Evolutionary conservation across 2,329 filamentous ascomycete genomes (phyloP).

Genomic region (Dothideomycetes sp.): DNA sequence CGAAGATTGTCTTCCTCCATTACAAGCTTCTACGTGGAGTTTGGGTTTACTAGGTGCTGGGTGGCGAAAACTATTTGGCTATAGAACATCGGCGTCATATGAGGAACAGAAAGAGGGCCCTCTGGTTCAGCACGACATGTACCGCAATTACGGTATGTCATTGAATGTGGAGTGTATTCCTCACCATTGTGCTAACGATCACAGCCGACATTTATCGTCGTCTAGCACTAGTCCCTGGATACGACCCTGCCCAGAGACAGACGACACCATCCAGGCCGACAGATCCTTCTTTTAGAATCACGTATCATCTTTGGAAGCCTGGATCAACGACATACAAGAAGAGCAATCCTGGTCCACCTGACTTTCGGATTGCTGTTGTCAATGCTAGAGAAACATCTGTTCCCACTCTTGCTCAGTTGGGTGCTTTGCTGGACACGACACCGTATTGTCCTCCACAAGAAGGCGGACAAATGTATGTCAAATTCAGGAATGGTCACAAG

Average conservation of each 20-base stretch:
- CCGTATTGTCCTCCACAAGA: conserved; percentile 55
- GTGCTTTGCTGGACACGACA: conserved; percentile 59
- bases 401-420: conserved; percentile 63
- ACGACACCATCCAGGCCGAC: conserved; percentile 14
- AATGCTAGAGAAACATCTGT: conserved; percentile 61
- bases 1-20: conserved; percentile 15
- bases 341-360: conserved; percentile 62
- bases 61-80: conserved; percentile 4
- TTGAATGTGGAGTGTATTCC: background rate
- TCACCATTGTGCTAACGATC: background rate
- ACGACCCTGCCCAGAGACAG: conserved; percentile 43
- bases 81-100: background rate
- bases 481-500: conserved; percentile 72
- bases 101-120: conserved; percentile 26
- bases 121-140: conserved; percentile 41
- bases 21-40: conserved; percentile 1
- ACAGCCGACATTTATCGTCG: conserved; percentile 59
- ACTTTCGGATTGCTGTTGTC: conserved; percentile 76
- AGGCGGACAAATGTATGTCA: conserved; percentile 52
- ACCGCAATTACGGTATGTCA: conserved; percentile 38
- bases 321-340: conserved; percentile 58
- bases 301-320: conserved; percentile 77
- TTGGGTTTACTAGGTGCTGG: conserved; percentile 4
- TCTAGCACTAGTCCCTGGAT: conserved; percentile 60
- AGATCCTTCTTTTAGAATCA: conserved; percentile 54